A percentile compares a stretch with the other conserved stretches of the same genome.
phyloP scores from a whole-genome alignment of 208 protist genomes.

The Acanthamoeba lenticulata region DNA sequence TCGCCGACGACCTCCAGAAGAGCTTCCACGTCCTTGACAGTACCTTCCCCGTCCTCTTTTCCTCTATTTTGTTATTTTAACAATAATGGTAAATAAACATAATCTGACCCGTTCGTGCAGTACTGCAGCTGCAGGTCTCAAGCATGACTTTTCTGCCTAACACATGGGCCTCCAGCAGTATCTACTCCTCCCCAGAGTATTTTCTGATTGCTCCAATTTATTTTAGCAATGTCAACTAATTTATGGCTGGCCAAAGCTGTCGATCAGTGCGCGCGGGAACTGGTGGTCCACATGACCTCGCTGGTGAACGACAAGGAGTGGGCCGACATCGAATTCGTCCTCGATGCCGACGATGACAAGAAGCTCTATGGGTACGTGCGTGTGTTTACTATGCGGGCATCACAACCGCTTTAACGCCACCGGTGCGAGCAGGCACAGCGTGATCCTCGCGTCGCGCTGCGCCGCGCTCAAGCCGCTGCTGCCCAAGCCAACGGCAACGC shows the following conservation, averaged over 20 bases:
- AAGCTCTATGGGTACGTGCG: not conserved
- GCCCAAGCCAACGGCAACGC: not conserved
- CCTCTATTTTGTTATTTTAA: not conserved
- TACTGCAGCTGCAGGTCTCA: not conserved
- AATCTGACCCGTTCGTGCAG: too few species aligned
- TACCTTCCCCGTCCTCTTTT: too few species aligned
- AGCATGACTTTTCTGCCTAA: not conserved
- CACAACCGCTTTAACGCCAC: too few species aligned
- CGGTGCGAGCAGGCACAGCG: not conserved
- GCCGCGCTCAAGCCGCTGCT: not conserved
- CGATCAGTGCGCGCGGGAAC: not conserved
- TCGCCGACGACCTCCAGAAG: slow-evolving; percentile 3
- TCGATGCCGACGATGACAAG: slow-evolving; percentile 21
- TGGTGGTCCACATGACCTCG: not conserved
- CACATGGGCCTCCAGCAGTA: not conserved
- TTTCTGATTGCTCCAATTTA: not conserved
- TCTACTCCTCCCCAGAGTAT: not conserved
- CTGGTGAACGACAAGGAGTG: slow-evolving; percentile 32
- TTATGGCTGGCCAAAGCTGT: too few species aligned
- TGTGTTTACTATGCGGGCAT: not conserved
- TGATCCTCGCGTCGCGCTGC: not conserved
- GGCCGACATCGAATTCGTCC: slow-evolving; percentile 16
- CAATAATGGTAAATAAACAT: too few species aligned
- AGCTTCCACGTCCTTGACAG: slow-evolving; percentile 11
- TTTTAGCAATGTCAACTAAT: too few species aligned